These are phyloP conservation scores for Dunaliella primolecta DNA, from an alignment of 139 green algal species.

Conservation along the genomic window DNA sequence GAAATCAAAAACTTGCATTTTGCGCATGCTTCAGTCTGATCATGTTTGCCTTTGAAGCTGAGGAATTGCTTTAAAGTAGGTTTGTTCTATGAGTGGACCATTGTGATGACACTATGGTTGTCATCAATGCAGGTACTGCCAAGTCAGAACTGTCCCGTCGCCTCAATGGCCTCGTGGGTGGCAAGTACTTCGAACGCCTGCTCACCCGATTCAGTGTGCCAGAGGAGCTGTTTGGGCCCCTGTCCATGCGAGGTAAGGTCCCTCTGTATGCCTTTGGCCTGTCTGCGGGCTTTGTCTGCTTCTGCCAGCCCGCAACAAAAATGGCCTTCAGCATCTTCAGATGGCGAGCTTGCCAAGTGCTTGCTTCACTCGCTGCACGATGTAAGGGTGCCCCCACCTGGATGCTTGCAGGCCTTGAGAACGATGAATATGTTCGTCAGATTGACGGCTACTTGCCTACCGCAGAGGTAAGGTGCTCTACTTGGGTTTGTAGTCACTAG, in stretches of 20 bases:
- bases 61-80: too few species aligned
- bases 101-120: too few species aligned
- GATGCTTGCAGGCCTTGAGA: constrained; percentile 47
- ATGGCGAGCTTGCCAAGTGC: too few species aligned
- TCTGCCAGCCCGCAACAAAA: too few species aligned
- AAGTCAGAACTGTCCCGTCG: constrained; percentile 84
- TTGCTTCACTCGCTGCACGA: not conserved
- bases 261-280: too few species aligned
- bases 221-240: constrained; percentile 90
- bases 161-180: constrained; percentile 58
- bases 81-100: too few species aligned
- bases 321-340: not conserved
- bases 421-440: constrained; percentile 83
- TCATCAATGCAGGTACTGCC: constrained; percentile 86
- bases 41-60: too few species aligned
- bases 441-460: constrained; percentile 84
- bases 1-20: too few species aligned
- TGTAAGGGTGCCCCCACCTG: not conserved
- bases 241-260: constrained; percentile 75
- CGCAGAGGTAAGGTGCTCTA: constrained; percentile 33
- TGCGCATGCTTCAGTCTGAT: too few species aligned
- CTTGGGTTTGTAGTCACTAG: too few species aligned
- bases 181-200: constrained; percentile 86
- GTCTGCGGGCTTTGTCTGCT: not conserved
- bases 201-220: constrained; percentile 89